Conservation (phyloP, 352 stramenopile species). For the Pythium guiyangense region DNA sequence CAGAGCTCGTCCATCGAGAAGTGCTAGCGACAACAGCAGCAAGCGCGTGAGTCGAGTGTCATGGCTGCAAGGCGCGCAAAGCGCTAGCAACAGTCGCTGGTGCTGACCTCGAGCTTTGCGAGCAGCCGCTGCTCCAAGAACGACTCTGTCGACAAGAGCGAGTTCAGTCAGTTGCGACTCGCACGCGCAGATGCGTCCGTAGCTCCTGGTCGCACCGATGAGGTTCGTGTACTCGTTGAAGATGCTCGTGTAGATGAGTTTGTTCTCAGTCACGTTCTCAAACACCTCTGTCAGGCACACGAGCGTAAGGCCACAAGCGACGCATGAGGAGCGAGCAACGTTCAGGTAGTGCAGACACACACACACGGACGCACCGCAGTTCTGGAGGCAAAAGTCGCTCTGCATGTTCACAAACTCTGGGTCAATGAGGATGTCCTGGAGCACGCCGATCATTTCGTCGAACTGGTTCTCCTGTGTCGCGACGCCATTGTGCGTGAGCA, state of each 20-base stretch:
- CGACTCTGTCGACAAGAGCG: conserved; percentile 26
- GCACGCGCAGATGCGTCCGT: too few species aligned
- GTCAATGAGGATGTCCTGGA: conserved; percentile 79
- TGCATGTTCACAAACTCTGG: conserved; percentile 76
- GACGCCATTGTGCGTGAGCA: neutral
- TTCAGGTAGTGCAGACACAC: neutral
- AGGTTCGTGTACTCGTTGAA: conserved; percentile 75
- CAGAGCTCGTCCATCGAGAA: conserved; percentile 83
- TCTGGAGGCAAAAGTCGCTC: conserved; percentile 69
- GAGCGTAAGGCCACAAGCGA: too few species aligned
- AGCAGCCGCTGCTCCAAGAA: conserved; percentile 62
- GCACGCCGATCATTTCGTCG: conserved; percentile 74
- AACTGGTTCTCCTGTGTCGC: conserved; percentile 50
- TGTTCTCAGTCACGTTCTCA: conserved; percentile 82
- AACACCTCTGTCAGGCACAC: conserved; percentile 51
- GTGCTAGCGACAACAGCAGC: conserved; percentile 22
- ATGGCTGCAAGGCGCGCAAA: neutral
- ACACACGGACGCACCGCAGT: conserved; percentile 47
- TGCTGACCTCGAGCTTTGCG: conserved; percentile 57
- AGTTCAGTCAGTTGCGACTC: neutral
- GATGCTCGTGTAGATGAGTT: conserved; percentile 77
- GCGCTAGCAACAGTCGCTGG: neutral
- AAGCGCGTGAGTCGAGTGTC: too few species aligned
- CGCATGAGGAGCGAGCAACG: too few species aligned
- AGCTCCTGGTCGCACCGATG: conserved; percentile 36